These are phyloP conservation scores for Colletotrichum graminicola DNA, from an alignment of 2,329 filamentous ascomycete genomes.

Conservation along the genomic window DNA sequence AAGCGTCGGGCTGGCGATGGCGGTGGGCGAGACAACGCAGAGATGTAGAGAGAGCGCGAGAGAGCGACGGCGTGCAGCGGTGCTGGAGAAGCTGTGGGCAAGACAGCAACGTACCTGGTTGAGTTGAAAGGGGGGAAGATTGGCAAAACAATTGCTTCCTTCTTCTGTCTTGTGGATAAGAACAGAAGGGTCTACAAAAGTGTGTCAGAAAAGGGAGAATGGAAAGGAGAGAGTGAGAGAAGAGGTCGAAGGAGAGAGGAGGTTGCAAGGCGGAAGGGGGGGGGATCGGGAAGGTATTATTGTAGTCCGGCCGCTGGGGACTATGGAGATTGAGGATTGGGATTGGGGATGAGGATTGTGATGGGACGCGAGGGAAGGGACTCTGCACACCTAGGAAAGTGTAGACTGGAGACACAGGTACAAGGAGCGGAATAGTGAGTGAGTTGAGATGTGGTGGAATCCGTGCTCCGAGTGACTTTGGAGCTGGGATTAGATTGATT, in stretches of 20 bases:
- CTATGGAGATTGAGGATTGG: constrained; percentile 9
- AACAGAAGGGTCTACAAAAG: constrained; percentile 37
- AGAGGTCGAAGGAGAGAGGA: constrained; percentile 27
- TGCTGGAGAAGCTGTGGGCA: background rate
- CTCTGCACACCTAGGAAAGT: background rate
- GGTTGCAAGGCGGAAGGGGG: constrained; percentile 6
- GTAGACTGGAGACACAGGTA: constrained; percentile 23
- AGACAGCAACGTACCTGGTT: constrained; percentile 34
- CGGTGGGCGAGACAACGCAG: background rate
- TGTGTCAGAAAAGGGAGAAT: constrained; percentile 39
- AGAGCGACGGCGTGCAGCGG: too few species aligned
- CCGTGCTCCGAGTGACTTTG: constrained; percentile 2
- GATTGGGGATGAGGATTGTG: constrained; percentile 6
- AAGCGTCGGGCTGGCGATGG: background rate
- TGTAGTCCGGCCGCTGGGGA: constrained; percentile 25
- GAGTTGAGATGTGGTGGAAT: constrained; percentile 24
- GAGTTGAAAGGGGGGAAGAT: constrained; percentile 11
- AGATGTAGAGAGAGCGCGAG: too few species aligned
- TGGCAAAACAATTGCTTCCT: constrained; percentile 37
- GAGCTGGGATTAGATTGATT: constrained; percentile 20
- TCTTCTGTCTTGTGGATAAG: constrained; percentile 37
- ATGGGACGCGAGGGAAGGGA: constrained; percentile 13
- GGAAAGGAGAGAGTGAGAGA: constrained; percentile 39
- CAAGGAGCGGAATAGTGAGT: constrained; percentile 4
- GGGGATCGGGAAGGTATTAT: constrained; percentile 32